A percentile compares a stretch with the other conserved stretches of the same genome.
phyloP scores from a whole-genome alignment of 2,329 filamentous ascomycete species.

The Penicillium sp. region DNA sequence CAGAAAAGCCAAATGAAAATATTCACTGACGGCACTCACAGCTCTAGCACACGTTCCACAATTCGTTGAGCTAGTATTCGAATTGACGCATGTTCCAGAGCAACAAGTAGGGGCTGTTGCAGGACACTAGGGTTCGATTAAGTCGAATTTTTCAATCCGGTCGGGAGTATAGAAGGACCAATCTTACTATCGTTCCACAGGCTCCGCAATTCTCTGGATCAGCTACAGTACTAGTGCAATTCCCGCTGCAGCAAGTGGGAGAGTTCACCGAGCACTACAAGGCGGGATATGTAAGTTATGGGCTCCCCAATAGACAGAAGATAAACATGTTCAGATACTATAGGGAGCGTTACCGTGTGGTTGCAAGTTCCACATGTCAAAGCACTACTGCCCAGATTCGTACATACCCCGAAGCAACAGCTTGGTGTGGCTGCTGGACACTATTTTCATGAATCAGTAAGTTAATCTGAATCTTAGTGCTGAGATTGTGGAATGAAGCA shows the following conservation, averaged over 20 bases:
- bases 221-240: neutral
- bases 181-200: neutral
- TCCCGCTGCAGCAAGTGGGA: conserved; percentile 1
- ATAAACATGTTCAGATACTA: neutral
- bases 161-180: neutral
- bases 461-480: too few relatives aligned
- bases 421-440: neutral
- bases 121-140: neutral
- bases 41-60: neutral
- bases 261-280: neutral
- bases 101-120: conserved; percentile 1
- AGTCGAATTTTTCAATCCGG: neutral
- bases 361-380: conserved; percentile 2
- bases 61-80: neutral
- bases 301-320: too few relatives aligned
- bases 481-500: too few relatives aligned
- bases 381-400: neutral
- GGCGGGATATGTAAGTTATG: neutral
- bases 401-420: neutral
- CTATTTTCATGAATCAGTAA: too few relatives aligned
- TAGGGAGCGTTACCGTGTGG: neutral
- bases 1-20: neutral
- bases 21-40: neutral
- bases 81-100: neutral
- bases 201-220: neutral